Evolutionary conservation across 805 yeast species (phyloP).

Genomic region (Isabelozyma pseudorhagii): DNA sequence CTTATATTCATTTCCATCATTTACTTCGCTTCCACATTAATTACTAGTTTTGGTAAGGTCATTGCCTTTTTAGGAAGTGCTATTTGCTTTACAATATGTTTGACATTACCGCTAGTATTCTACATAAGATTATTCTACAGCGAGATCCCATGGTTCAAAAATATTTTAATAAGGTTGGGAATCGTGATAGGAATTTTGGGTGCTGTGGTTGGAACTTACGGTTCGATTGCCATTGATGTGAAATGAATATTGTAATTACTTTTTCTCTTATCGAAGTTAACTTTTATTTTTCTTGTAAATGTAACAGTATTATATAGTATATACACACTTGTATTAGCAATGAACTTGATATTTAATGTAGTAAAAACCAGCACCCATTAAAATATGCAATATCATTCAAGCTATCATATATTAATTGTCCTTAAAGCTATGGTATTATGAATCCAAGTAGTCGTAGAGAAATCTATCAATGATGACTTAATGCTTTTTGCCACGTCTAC

Average conservation of each 20-base stretch:
- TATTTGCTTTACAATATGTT: constrained; percentile 39
- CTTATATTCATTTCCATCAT: constrained; percentile 19
- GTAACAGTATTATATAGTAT: not conserved
- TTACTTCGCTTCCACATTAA: constrained; percentile 22
- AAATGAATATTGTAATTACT: not conserved
- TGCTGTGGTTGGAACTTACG: constrained; percentile 26
- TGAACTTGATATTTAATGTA: too few relatives aligned
- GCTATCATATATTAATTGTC: too few relatives aligned
- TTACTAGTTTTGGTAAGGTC: constrained; percentile 38
- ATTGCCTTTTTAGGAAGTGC: constrained; percentile 42
- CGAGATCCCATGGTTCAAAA: constrained; percentile 13
- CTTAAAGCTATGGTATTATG: too few relatives aligned
- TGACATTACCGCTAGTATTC: constrained; percentile 37
- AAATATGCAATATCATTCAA: too few relatives aligned
- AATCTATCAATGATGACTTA: too few relatives aligned
- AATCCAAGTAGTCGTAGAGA: too few relatives aligned
- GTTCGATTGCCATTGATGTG: constrained; percentile 13
- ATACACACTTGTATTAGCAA: not conserved
- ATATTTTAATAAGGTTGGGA: constrained; percentile 13
- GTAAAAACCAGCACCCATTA: not conserved
- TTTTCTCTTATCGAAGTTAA: not conserved
- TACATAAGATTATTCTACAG: constrained; percentile 21
- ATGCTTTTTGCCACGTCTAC: not conserved
- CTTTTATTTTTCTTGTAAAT: not conserved
- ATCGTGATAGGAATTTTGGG: constrained; percentile 13